Conservation (phyloP, 2,329 filamentous ascomycete species). For the Magnaporthales sp. region DNA sequence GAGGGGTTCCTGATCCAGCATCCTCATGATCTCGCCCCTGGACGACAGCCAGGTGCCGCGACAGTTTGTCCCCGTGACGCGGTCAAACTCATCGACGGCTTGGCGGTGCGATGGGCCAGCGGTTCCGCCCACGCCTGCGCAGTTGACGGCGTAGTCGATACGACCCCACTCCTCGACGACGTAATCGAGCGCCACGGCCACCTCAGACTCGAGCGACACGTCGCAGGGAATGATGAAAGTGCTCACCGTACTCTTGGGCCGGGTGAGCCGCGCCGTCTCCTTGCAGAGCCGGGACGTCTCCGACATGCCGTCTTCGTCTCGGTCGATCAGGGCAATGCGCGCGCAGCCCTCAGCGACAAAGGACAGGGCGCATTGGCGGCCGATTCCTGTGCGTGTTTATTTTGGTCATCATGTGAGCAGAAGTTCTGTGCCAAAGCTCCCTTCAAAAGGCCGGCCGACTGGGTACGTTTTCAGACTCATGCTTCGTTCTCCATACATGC, state of each 20-base stretch:
- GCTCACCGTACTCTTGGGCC: background rate
- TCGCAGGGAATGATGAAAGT: constrained; percentile 22
- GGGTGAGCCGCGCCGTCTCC: background rate
- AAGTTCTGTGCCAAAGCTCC: background rate
- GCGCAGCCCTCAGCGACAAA: constrained; percentile 34
- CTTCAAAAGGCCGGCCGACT: background rate
- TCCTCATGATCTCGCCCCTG: constrained; percentile 30
- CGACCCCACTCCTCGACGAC: constrained; percentile 25
- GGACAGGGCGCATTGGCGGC: constrained; percentile 30
- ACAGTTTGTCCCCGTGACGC: constrained; percentile 32
- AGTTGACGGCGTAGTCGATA: constrained; percentile 38
- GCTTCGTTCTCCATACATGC: background rate
- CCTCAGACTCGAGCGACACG: constrained; percentile 23
- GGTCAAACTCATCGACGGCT: constrained; percentile 28
- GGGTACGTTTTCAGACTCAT: background rate
- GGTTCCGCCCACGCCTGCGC: constrained; percentile 30
- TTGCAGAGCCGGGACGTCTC: constrained; percentile 21
- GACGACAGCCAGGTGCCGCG: constrained; percentile 35
- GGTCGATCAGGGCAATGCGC: constrained; percentile 31
- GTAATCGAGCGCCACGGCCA: constrained; percentile 22
- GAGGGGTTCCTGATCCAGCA: constrained; percentile 32
- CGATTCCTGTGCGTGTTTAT: constrained; percentile 25
- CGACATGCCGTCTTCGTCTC: constrained; percentile 19
- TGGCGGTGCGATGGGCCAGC: constrained; percentile 26
- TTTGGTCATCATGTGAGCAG: background rate